Evolutionary conservation across 345 rosid genomes (phyloP).

Genomic region (Lepidium didymum): DNA sequence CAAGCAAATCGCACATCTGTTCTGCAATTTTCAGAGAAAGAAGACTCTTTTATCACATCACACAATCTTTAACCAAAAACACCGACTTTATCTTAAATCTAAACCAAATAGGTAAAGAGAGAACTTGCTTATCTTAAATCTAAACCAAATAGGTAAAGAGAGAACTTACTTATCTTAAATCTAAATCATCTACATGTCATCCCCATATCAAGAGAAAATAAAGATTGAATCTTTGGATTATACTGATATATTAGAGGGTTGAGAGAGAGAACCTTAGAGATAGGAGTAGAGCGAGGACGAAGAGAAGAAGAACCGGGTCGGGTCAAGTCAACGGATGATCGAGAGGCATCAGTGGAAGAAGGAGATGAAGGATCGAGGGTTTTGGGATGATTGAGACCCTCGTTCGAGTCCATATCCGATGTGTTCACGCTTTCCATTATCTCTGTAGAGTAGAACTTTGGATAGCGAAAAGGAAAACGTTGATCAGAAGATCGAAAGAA

Average conservation of each 20-base stretch:
- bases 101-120: background rate
- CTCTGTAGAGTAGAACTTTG: too few relatives aligned
- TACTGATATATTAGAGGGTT: background rate
- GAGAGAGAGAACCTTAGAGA: slow-evolving; percentile 20
- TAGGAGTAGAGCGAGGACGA: background rate
- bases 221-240: background rate
- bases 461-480: background rate
- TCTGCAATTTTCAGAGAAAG: slow-evolving; percentile 41
- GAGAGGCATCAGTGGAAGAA: slow-evolving; percentile 19
- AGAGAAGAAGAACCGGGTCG: slow-evolving; percentile 4
- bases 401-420: slow-evolving; percentile 12
- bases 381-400: slow-evolving; percentile 12
- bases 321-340: slow-evolving; percentile 17
- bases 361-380: slow-evolving; percentile 3
- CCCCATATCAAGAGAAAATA: background rate
- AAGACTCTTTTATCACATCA: background rate
- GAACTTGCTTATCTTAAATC: background rate
- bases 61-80: background rate
- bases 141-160: background rate
- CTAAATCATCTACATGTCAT: background rate
- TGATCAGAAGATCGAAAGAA: background rate
- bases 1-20: slow-evolving; percentile 73
- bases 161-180: background rate
- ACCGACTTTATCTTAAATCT: background rate
- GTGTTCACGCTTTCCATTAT: slow-evolving; percentile 11